These are phyloP conservation scores for Suillus clintonianus DNA, from an alignment of 768 basidiomycete genomes.

Conservation along the genomic window DNA sequence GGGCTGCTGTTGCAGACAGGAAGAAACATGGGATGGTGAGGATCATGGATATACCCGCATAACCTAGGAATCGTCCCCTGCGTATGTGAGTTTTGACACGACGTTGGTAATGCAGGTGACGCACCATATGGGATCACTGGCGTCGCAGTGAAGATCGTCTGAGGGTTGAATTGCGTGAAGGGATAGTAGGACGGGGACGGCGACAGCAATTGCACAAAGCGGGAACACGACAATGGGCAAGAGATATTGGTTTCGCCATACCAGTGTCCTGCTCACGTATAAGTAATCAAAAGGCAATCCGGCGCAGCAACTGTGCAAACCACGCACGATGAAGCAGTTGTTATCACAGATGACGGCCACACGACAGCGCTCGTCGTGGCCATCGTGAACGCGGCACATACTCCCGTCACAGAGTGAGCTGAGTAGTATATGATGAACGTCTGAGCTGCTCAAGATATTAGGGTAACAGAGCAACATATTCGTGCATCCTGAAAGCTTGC, in stretches of 20 bases:
- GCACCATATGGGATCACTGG: slow-evolving; percentile 59
- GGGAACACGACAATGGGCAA: slow-evolving; percentile 53
- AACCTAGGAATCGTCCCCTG: slow-evolving; percentile 68
- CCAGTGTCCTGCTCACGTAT: slow-evolving; percentile 38
- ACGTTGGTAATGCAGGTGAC: slow-evolving; percentile 14
- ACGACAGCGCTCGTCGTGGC: slow-evolving; percentile 50
- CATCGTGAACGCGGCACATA: slow-evolving; percentile 44
- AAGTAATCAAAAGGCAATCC: not conserved
- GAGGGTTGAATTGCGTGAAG: slow-evolving; percentile 46
- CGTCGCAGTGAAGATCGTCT: slow-evolving; percentile 62
- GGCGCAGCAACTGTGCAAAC: not conserved
- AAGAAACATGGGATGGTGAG: slow-evolving; percentile 53
- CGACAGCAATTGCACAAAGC: slow-evolving; percentile 41
- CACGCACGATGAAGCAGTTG: slow-evolving; percentile 23
- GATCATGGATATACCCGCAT: slow-evolving; percentile 57
- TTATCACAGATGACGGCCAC: slow-evolving; percentile 32
- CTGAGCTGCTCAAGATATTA: slow-evolving; percentile 37
- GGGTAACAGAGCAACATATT: slow-evolving; percentile 13
- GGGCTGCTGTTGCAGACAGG: slow-evolving; percentile 37
- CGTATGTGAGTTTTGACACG: slow-evolving; percentile 3
- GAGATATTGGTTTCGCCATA: slow-evolving; percentile 49
- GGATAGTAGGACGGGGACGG: slow-evolving; percentile 45
- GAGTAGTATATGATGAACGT: slow-evolving; percentile 44
- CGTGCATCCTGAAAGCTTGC: slow-evolving; percentile 37
- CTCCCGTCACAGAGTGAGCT: slow-evolving; percentile 46